Base-by-base conservation (phyloP, 2,329 filamentous ascomycete species). In the Penicillium thymicola region DNA sequence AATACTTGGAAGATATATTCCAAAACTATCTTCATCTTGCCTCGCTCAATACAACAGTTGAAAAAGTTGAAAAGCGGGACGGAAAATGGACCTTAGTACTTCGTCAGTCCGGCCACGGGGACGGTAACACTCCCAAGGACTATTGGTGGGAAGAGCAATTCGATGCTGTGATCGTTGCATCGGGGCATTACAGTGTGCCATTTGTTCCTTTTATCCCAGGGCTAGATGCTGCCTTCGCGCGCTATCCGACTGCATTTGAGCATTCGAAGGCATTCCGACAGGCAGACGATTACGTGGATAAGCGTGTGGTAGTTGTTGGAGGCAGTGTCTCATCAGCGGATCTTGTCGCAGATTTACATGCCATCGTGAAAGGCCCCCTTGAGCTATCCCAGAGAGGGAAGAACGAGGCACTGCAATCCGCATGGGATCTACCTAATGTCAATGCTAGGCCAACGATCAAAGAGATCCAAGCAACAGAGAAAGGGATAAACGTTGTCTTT, bases 121-220 rank as follows among this genome's bases (percentile, higher is more conserved):
- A 50, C 16, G 46, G 56, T 8, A 54, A 40, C n/a, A 53, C 40
- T n/a, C 47, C 28, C 1, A 59, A 51, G 10, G 67, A 74, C 47
- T 65, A 69, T 60, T 75, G 73, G 74, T 75, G 72, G 75, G 58
- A 67, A 23, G 71, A 78, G 58, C 60, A 57, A 0, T 78, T 77
- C 23, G 76, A 79, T 59, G 76, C 75, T 0, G 52, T 79, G 0
- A 65, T 78, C 14, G 73, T 78, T 34, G 76, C 77, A 0, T 72
- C 66, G 0, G 77, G 77, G 0, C 76, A 79, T 57, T 78, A 76
- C 55, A 70, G 69, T 38, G 64, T 78, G 2, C 76, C 76, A 0
- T 70, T 66, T 44, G 64, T 78, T 5, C 76, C 76, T 0, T 58
- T 68, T 0, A 71, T 79, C 8, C 55, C 65, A 0, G 76, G 76